Evolutionary conservation across 192 early-diverging fungal species (phyloP), one percentile per base, ranked within the genome.

Genomic region (Polychytrium aggregatum): DNA sequence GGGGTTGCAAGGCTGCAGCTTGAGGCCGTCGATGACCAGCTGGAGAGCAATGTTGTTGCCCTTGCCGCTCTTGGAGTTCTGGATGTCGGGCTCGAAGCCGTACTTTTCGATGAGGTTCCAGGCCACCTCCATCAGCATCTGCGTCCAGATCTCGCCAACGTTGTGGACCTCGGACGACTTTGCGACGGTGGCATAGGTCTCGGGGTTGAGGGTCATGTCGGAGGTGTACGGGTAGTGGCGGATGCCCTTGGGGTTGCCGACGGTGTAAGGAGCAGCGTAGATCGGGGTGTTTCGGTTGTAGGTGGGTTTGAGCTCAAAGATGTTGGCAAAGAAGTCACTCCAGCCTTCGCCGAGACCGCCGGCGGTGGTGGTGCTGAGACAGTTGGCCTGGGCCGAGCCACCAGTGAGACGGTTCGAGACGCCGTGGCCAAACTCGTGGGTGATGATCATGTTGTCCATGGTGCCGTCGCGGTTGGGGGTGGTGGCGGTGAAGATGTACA

Each of bases 351-450:
- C n/a, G 78, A 29, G 63, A 60, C 80, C 80, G 39, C 76, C 76
- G 11, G 75, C 33, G 55, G 77, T 75, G 50, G 55, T 61, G 37
- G 47, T 65, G 11, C 48, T 22, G 39, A 84, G 57, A 44, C 82
- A 84, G 39, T 82, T 81, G 27, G 78, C 72, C 78, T 98, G 92
- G 45, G 72, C 66, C 8, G 88, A 88, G 10, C 82, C 82, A 46
- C 82, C 82, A 0, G 80, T 82, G 46, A 84, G 62, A 30, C 82
- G 77, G 65, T 67, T 78, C 47, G 58, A 52, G 47, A 84, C 58
- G 20, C 80, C 82, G 63, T 84, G 82, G 17, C 55, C 58, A 55
- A 70, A 67, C 62, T 84, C 82, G 61, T 82, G 78, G 53, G 72
- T 60, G 10, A 72, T 57, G 29, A 84, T 69, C 41, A 55, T 68